Percentiles rank a stretch among this genome's conserved stretches.
Evolutionary conservation across 2,329 filamentous ascomycete species (phyloP).

Genomic region (Cyphellophora attinorum): DNA sequence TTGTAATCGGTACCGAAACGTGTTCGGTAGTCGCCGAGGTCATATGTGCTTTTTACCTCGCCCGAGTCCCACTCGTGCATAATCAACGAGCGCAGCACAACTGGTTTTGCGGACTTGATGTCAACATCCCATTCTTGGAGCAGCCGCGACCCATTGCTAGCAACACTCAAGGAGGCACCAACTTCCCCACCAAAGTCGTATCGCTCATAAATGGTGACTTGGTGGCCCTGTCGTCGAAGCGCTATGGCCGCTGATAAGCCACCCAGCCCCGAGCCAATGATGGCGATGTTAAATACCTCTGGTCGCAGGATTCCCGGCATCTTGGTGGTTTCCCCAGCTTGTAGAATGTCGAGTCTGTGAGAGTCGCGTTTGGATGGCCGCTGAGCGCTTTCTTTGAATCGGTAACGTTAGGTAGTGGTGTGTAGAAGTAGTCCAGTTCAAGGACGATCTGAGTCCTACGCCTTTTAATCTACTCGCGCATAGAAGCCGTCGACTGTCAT

Average conservation of each 20-base stretch:
- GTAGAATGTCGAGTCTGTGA: too few species aligned
- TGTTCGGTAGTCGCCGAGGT: constrained; percentile 21
- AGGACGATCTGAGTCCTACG: too few species aligned
- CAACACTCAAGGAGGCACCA: constrained; percentile 23
- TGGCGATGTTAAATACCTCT: constrained; percentile 6
- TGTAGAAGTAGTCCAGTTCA: too few species aligned
- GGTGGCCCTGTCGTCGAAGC: constrained; percentile 23
- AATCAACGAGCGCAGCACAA: constrained; percentile 22
- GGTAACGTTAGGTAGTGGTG: too few species aligned
- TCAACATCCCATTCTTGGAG: constrained; percentile 20
- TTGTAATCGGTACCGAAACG: constrained; percentile 17
- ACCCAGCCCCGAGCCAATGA: constrained; percentile 24
- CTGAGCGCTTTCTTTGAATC: too few species aligned
- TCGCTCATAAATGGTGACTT: constrained; percentile 23
- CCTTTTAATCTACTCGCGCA: too few species aligned
- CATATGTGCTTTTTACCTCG: constrained; percentile 18
- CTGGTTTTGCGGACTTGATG: constrained; percentile 16
- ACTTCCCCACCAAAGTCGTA: constrained; percentile 23
- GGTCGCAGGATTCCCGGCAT: too few species aligned
- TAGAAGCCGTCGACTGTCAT: too few species aligned
- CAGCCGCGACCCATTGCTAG: constrained; percentile 22
- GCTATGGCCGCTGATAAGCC: constrained; percentile 24
- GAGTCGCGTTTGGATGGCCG: too few species aligned
- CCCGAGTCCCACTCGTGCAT: constrained; percentile 23
- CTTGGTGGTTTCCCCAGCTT: too few species aligned